These are phyloP conservation scores for Amyloporia xantha DNA, from an alignment of 768 basidiomycete species.

Conservation along the genomic window DNA sequence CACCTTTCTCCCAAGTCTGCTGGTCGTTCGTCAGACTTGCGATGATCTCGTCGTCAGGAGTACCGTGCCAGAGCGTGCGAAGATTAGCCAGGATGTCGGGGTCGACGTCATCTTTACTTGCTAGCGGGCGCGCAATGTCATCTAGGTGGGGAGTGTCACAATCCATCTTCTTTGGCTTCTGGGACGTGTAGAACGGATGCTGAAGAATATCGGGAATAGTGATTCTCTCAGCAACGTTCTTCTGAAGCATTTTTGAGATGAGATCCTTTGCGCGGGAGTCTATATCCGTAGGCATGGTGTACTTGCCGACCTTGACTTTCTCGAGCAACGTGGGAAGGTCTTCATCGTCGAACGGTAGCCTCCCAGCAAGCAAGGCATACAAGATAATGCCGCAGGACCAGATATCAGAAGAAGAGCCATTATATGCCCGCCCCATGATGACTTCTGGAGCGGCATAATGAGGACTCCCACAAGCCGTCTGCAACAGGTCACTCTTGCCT, in stretches of 20 bases:
- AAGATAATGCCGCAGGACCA: conserved; percentile 97
- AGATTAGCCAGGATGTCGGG: conserved; percentile 86
- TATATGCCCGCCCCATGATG: conserved; percentile 73
- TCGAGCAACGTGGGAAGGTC: conserved; percentile 70
- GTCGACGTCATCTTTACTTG: conserved; percentile 63
- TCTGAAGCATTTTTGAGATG: conserved; percentile 73
- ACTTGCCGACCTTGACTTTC: conserved; percentile 71
- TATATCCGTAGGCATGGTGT: conserved; percentile 67
- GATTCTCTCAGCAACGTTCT: conserved; percentile 68
- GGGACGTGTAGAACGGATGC: conserved; percentile 73
- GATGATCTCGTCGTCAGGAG: conserved; percentile 66
- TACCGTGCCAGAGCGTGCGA: conserved; percentile 85
- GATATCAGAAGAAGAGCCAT: conserved; percentile 85
- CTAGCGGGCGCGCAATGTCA: conserved; percentile 64
- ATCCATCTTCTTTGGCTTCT: conserved; percentile 37
- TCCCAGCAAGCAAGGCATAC: conserved; percentile 79
- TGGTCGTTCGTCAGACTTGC: conserved; percentile 57
- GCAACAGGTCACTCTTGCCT: conserved; percentile 52
- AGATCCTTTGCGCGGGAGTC: conserved; percentile 69
- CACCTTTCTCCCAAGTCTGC: conserved; percentile 92
- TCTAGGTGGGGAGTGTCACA: conserved; percentile 52
- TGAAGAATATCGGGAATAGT: conserved; percentile 72
- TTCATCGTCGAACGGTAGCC: conserved; percentile 91
- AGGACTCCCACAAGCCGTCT: conserved; percentile 88
- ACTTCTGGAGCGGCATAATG: conserved; percentile 96